phyloP scores from a whole-genome alignment of 176 grass and related monocot genomes.

The Carex scoparia region DNA sequence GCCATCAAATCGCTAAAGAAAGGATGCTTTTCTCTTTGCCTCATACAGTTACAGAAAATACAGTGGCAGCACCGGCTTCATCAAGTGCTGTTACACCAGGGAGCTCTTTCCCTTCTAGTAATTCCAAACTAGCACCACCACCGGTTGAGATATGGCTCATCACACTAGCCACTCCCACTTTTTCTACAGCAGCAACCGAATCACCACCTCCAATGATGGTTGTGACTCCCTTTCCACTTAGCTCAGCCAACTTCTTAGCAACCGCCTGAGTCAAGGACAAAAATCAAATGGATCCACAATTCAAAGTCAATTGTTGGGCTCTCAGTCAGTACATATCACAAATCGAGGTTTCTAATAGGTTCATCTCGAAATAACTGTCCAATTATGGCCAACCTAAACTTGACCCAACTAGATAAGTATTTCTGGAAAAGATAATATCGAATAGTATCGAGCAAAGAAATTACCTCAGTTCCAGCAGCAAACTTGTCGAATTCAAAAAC shows the following conservation, averaged over 20 bases:
- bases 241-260: conserved; percentile 41
- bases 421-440: background rate
- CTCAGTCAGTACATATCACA: background rate
- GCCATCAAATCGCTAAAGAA: background rate
- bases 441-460: background rate
- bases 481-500: conserved; percentile 50
- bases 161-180: conserved; percentile 34
- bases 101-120: conserved; percentile 41
- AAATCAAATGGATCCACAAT: background rate
- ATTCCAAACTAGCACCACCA: conserved; percentile 42
- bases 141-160: conserved; percentile 50
- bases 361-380: background rate
- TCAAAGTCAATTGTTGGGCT: background rate
- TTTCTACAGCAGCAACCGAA: conserved; percentile 47
- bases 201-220: conserved; percentile 48
- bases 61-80: background rate
- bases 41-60: background rate
- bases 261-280: conserved; percentile 24
- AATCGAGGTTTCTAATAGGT: background rate
- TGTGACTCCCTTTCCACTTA: conserved; percentile 35
- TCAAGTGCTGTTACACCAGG: conserved; percentile 43
- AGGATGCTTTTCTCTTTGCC: background rate
- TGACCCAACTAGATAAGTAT: background rate
- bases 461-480: conserved; percentile 44
- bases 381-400: background rate